Conservation (phyloP, 768 basidiomycete genomes). For the Auricularia sp. region DNA sequence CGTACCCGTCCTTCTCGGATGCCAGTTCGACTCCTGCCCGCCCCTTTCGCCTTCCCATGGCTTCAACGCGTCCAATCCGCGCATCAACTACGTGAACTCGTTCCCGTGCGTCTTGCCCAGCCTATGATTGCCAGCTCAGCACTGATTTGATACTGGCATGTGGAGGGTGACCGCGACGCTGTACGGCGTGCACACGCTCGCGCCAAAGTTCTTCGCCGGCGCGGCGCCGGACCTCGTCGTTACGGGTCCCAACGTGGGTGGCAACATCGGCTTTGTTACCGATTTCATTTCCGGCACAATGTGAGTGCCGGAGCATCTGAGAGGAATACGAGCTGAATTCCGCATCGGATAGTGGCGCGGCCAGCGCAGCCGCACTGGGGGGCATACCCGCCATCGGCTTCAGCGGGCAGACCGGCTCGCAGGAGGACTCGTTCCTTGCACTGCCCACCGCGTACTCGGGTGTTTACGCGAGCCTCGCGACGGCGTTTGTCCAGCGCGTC, state of each 20-base stretch:
- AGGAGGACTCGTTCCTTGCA: slow-evolving; percentile 39
- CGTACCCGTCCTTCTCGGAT: slow-evolving; percentile 19
- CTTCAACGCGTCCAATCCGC: slow-evolving; percentile 24
- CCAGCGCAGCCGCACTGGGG: slow-evolving; percentile 35
- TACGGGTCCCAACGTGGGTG: slow-evolving; percentile 36
- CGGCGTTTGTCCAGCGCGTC: slow-evolving; percentile 28
- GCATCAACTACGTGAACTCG: slow-evolving; percentile 34
- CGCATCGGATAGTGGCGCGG: slow-evolving; percentile 30
- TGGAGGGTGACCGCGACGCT: slow-evolving; percentile 23
- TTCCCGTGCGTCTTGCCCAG: slow-evolving; percentile 22
- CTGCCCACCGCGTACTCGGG: slow-evolving; percentile 30
- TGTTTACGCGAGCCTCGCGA: slow-evolving; percentile 34
- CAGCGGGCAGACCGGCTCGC: slow-evolving; percentile 30
- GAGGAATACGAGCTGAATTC: too few species aligned
- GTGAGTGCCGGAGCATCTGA: slow-evolving; percentile 17
- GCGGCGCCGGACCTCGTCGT: slow-evolving; percentile 35
- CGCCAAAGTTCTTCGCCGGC: slow-evolving; percentile 28
- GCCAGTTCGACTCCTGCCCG: slow-evolving; percentile 35
- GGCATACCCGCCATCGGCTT: slow-evolving; percentile 43
- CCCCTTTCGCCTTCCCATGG: slow-evolving; percentile 33
- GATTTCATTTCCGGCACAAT: slow-evolving; percentile 31
- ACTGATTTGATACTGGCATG: background rate
- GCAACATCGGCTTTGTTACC: slow-evolving; percentile 19
- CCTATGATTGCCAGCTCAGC: too few species aligned
- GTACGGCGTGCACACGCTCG: slow-evolving; percentile 35